Conservation (phyloP, 2,329 filamentous ascomycete genomes). For the Epichloe brachyelytri region DNA sequence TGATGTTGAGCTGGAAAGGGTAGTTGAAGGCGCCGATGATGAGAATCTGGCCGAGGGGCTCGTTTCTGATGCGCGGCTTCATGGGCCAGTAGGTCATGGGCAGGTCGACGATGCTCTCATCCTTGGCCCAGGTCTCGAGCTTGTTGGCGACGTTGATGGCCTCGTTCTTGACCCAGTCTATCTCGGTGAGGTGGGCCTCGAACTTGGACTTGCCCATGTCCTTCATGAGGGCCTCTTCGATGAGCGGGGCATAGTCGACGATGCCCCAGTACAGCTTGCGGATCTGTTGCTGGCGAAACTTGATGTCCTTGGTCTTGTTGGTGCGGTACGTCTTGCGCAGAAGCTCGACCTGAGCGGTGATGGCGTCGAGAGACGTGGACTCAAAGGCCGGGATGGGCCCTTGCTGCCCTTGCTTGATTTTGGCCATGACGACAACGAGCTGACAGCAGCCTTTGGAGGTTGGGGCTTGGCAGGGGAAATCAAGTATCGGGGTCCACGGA, state of each 20-base stretch:
- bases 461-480: too few species aligned
- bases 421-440: conserved; percentile 21
- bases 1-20: conserved; percentile 68
- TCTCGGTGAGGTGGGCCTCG: conserved; percentile 63
- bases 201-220: conserved; percentile 69
- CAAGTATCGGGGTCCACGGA: too few species aligned
- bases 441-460: too few species aligned
- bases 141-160: conserved; percentile 67
- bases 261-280: conserved; percentile 92
- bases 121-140: conserved; percentile 68
- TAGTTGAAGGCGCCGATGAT: conserved; percentile 94
- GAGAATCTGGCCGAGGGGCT: conserved; percentile 71
- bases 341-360: conserved; percentile 46
- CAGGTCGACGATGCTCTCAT: conserved; percentile 63
- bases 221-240: conserved; percentile 60
- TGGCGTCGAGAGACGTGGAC: conserved; percentile 52
- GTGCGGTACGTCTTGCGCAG: conserved; percentile 59
- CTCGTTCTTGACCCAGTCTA: conserved; percentile 69
- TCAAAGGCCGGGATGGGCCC: conserved; percentile 36
- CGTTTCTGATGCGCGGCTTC: conserved; percentile 67
- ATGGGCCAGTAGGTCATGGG: conserved; percentile 54
- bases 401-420: conserved; percentile 18
- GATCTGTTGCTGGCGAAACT: conserved; percentile 75
- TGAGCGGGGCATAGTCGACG: conserved; percentile 60
- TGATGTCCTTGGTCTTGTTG: conserved; percentile 68